phyloP scores from a whole-genome alignment of 805 yeast genomes.

The Komagataella populi region DNA sequence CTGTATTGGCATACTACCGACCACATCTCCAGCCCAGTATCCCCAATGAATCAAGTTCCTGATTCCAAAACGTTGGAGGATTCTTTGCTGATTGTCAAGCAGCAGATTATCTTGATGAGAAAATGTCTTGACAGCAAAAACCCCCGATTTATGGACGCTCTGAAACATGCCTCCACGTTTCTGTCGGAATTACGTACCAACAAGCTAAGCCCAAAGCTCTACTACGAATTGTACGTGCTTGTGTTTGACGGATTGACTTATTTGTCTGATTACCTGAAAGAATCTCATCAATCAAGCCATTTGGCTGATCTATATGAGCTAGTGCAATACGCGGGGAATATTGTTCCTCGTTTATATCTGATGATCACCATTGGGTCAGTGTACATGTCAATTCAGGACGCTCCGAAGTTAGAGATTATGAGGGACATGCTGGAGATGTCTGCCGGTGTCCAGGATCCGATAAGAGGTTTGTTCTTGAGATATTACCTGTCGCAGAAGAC shows the following conservation, averaged over 20 bases:
- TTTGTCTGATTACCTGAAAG: slow-evolving; percentile 50
- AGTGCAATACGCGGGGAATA: slow-evolving; percentile 91
- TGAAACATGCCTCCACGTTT: slow-evolving; percentile 76
- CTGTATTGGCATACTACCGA: not conserved
- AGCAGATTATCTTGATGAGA: slow-evolving; percentile 66
- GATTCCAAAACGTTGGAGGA: slow-evolving; percentile 19
- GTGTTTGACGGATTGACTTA: slow-evolving; percentile 72
- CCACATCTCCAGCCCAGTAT: not conserved
- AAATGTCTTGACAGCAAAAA: slow-evolving; percentile 52
- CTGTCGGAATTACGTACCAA: slow-evolving; percentile 72
- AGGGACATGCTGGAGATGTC: slow-evolving; percentile 98
- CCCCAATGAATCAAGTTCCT: slow-evolving; percentile 13
- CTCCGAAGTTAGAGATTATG: slow-evolving; percentile 77
- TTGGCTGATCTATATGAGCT: slow-evolving; percentile 85
- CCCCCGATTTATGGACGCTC: slow-evolving; percentile 62
- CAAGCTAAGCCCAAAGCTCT: slow-evolving; percentile 72
- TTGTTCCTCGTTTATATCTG: slow-evolving; percentile 80
- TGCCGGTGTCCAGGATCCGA: slow-evolving; percentile 91
- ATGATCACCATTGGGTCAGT: slow-evolving; percentile 94
- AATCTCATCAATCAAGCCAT: slow-evolving; percentile 55
- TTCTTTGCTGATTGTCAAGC: slow-evolving; percentile 39
- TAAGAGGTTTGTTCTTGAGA: slow-evolving; percentile 79
- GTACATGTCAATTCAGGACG: slow-evolving; percentile 62
- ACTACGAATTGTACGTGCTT: slow-evolving; percentile 80
- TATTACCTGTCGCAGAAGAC: slow-evolving; percentile 81